phyloP scores from a whole-genome alignment of 306 rosid genomes.

The Hylodesmum podocarpum region DNA sequence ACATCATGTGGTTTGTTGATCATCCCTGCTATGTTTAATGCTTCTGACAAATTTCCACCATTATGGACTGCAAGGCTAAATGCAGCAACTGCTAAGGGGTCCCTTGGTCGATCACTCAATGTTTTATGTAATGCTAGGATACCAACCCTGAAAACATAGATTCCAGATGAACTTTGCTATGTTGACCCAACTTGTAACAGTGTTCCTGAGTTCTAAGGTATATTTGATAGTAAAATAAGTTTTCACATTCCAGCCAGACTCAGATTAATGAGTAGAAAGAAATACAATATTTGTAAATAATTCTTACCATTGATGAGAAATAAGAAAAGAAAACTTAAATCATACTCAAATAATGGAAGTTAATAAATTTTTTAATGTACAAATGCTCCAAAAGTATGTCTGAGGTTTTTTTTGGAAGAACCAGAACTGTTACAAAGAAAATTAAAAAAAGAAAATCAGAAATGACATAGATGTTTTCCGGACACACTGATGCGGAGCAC shows the following conservation, averaged over 20 bases:
- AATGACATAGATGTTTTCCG: not conserved
- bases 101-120: constrained; percentile 58
- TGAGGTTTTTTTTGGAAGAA: not conserved
- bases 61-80: constrained; percentile 66
- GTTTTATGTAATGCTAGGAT: constrained; percentile 77
- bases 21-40: constrained; percentile 58
- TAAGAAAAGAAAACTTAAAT: not conserved
- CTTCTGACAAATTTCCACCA: constrained; percentile 71
- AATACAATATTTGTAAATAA: not conserved
- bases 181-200: constrained; percentile 20
- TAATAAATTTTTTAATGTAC: not conserved
- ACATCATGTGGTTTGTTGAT: constrained; percentile 48
- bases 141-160: constrained; percentile 63
- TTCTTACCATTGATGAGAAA: not conserved
- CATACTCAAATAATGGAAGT: not conserved
- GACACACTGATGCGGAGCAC: not conserved
- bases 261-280: not conserved
- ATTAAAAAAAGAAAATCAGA: not conserved
- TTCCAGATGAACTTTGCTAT: constrained; percentile 29
- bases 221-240: not conserved
- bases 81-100: constrained; percentile 66
- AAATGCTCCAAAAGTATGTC: not conserved
- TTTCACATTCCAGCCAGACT: not conserved
- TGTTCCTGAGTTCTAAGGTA: not conserved
- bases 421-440: not conserved